Evolutionary conservation across 2,329 filamentous ascomycete genomes (phyloP), one percentile per base, ranked within the genome.

Genomic region (Coniochaeta prunicola): DNA sequence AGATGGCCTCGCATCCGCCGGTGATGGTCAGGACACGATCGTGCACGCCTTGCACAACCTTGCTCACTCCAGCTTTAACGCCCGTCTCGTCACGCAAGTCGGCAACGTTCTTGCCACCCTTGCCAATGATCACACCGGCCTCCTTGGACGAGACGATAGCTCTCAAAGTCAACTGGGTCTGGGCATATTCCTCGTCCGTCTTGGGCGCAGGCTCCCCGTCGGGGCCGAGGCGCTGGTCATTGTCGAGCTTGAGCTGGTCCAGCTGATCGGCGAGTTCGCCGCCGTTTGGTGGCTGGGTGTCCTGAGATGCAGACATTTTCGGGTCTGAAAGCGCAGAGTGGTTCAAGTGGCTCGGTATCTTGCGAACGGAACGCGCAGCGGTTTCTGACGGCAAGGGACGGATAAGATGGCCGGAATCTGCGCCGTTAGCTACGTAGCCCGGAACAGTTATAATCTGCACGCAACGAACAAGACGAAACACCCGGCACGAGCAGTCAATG

Each of bases 91-190:
- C 93, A 71, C 94, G 89, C 63, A 99, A 83, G 70, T 97, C 93
- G 54, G 94, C 94, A 58, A 99, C 94, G 70, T 99, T 97, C 83
- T 97, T 96, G 71, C 94, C 94, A 59, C 89, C 92, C 79, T 99
- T 99, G 75, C 94, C 94, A 74, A 99, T 99, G 75, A 99, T 97
- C 69, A 99, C 92, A 71, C 94, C 94, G 61, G 94, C 94, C 77
- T 99, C 94, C 80, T 97, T 97, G 74, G 94, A 97, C 34, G 94
- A 97, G 66, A 99, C 94, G 72, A 99, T 97, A 67, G 94, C 94
- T 73, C 94, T 90, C 64, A 99, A 85, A 62, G 94, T 99, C 69
- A 99, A 82, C 76, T 96, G 90, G 57, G 92, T 87, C 73, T 92
- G 86, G 57, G 91, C 92, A 72, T 99, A 99, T 76, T 99, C 94